Evolutionary conservation across 305 asterid genomes (phyloP).

Genomic region (Ilex paraguariensis): DNA sequence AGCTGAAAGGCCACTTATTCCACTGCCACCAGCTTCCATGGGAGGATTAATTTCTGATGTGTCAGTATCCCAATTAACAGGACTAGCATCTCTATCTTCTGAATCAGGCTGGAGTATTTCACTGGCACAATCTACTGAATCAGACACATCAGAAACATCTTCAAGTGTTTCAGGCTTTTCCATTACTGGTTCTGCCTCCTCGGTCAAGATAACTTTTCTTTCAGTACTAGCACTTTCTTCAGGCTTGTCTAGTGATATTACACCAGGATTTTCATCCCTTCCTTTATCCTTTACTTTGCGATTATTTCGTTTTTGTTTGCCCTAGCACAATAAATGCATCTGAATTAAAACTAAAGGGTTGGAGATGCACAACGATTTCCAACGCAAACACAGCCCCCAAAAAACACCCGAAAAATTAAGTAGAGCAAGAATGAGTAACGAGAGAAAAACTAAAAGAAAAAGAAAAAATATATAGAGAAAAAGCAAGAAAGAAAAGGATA

Average conservation of each 20-base stretch:
- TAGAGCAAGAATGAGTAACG: too few relatives aligned
- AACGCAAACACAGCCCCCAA: too few relatives aligned
- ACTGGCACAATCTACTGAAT: slow-evolving; percentile 60
- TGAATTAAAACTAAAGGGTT: neutral
- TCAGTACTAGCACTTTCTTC: slow-evolving; percentile 44
- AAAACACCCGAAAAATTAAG: too few relatives aligned
- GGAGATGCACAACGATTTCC: too few relatives aligned
- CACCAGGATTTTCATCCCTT: slow-evolving; percentile 48
- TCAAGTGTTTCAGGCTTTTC: slow-evolving; percentile 51
- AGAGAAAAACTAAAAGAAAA: too few relatives aligned
- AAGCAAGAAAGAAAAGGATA: too few relatives aligned
- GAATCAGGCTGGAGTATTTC: slow-evolving; percentile 52
- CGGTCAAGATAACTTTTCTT: slow-evolving; percentile 36
- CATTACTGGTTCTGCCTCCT: slow-evolving; percentile 33
- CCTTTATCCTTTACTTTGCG: slow-evolving; percentile 77
- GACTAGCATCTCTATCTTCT: slow-evolving; percentile 54
- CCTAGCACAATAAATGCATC: slow-evolving; percentile 26
- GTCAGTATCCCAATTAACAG: slow-evolving; percentile 60
- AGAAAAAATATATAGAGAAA: too few relatives aligned
- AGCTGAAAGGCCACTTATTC: slow-evolving; percentile 38
- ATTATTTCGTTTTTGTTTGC: slow-evolving; percentile 69
- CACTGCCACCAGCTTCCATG: slow-evolving; percentile 47
- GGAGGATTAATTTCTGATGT: slow-evolving; percentile 59
- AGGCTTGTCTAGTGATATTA: slow-evolving; percentile 32
- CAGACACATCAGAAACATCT: slow-evolving; percentile 75